Evolutionary conservation across 2,329 filamentous ascomycete species (phyloP), one percentile per base, ranked within the genome.

Genomic region (Colletotrichum kahawae): DNA sequence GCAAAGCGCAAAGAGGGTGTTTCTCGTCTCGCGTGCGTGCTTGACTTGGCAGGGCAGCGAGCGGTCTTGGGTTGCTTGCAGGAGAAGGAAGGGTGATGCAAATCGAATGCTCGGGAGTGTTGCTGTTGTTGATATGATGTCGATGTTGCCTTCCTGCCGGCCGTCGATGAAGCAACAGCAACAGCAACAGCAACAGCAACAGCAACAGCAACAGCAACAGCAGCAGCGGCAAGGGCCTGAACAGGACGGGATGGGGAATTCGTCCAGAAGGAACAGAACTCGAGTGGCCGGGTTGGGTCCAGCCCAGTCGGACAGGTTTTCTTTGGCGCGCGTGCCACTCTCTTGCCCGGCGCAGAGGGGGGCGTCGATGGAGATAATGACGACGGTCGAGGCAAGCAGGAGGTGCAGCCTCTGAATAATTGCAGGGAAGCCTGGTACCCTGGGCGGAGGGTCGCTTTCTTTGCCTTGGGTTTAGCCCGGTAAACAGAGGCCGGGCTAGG

Each of bases 221-320:
- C 24, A 24, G 24, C 62, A 43, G 24, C 24, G 18, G 59, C 31
- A 24, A 38, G 29, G 60, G 24, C 60, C 21, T 27, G 34, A 43
- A 21, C 34, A 38, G 60, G 43, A 48, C n/a, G 43, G 18, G 43
- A 48, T 48, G 43, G 43, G 43, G 43, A 13, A 21, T 48, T 48
- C 43, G 43, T 48, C 12, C 43, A 48, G 18, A 48, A 21, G 43
- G 43, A 63, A 33, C 60, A 43, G 62, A 66, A 62, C 54, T 29
- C 51, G 16, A 68, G 54, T 33, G 43, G 27, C 54, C 48, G 66
- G 68, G 70, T 56, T 38, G 69, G 69, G 72, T 57, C 69, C 73
- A 75, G 73, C 69, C 69, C 64, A 59, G 69, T 65, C 73, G 64
- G 69, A 68, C 69, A 75, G 57, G 69, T 72, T 73, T 72, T 31